These are phyloP conservation scores for Diplodia corticola DNA, from an alignment of 2,329 filamentous ascomycete species.

Conservation along the genomic window DNA sequence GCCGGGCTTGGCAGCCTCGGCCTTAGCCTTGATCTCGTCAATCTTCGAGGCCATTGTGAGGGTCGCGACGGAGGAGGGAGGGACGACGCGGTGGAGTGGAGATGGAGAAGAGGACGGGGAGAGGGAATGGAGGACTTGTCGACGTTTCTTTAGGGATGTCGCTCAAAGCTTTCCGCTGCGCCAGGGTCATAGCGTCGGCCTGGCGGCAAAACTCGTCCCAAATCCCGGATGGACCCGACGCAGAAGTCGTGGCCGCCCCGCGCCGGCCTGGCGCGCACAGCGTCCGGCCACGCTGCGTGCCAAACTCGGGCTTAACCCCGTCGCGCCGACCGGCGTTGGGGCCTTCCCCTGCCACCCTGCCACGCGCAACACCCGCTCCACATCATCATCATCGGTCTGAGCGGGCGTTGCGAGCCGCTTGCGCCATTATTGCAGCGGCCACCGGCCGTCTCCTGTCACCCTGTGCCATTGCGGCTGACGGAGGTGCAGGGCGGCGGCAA, in stretches of 20 bases:
- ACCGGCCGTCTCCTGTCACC: neutral
- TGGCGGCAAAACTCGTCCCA: constrained; percentile 4
- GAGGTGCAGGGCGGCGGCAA: neutral
- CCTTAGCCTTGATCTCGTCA: constrained; percentile 52
- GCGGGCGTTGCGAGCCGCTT: neutral
- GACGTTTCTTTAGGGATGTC: constrained; percentile 18
- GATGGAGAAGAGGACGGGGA: constrained; percentile 18
- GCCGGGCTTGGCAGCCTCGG: constrained; percentile 49
- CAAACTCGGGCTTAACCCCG: neutral
- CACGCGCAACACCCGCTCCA: neutral
- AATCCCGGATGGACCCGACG: neutral
- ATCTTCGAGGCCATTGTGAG: constrained; percentile 51
- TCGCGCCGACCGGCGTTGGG: neutral
- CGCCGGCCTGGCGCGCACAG: neutral
- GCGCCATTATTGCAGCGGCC: neutral
- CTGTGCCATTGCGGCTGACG: too few relatives aligned
- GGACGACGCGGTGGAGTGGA: constrained; percentile 13
- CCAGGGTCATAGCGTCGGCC: neutral
- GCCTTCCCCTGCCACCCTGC: neutral
- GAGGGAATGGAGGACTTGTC: constrained; percentile 6
- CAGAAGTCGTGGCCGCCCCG: neutral
- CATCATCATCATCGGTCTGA: constrained; percentile 5
- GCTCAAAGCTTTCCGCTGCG: constrained; percentile 16
- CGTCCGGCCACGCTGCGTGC: neutral
- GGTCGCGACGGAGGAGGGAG: neutral